A percentile compares a stretch with the other conserved stretches of the same genome.
Evolutionary conservation across 305 asterid species (phyloP).

Genomic region (Petunia hybrid): DNA sequence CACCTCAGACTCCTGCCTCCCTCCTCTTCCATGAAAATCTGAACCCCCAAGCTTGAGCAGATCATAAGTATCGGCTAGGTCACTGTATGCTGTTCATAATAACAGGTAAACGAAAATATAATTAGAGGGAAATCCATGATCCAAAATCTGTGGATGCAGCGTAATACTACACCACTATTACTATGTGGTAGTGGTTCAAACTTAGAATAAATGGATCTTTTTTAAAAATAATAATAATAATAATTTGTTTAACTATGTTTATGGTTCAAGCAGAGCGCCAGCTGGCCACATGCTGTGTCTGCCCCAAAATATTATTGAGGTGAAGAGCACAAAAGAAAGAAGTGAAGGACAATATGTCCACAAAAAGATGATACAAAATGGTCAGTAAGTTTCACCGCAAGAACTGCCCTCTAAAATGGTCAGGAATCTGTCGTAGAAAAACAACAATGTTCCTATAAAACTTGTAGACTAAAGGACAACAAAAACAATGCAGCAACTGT

Average conservation of each 20-base stretch:
- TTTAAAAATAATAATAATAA: too few species aligned
- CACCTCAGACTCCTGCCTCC: slow-evolving; percentile 83
- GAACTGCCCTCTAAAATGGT: background rate
- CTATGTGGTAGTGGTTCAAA: background rate
- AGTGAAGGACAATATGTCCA: slow-evolving; percentile 13
- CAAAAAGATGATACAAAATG: background rate
- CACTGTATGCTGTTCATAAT: slow-evolving; percentile 68
- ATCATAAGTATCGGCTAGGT: slow-evolving; percentile 72
- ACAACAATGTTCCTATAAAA: background rate
- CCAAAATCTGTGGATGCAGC: background rate
- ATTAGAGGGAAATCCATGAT: background rate
- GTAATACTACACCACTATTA: background rate
- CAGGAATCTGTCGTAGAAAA: slow-evolving; percentile 8
- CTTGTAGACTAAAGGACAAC: background rate
- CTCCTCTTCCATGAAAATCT: slow-evolving; percentile 90
- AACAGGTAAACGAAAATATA: background rate
- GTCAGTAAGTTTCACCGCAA: slow-evolving; percentile 19
- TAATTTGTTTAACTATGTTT: background rate
- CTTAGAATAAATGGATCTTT: background rate
- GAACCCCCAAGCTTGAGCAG: slow-evolving; percentile 96
- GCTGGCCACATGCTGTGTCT: background rate
- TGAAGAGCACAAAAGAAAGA: slow-evolving; percentile 3
- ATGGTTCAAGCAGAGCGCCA: background rate
- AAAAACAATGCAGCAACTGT: background rate
- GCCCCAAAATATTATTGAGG: background rate